Evolutionary conservation across 192 early-diverging fungal genomes (phyloP).

Genomic region (Pilobolus umbonatus): DNA sequence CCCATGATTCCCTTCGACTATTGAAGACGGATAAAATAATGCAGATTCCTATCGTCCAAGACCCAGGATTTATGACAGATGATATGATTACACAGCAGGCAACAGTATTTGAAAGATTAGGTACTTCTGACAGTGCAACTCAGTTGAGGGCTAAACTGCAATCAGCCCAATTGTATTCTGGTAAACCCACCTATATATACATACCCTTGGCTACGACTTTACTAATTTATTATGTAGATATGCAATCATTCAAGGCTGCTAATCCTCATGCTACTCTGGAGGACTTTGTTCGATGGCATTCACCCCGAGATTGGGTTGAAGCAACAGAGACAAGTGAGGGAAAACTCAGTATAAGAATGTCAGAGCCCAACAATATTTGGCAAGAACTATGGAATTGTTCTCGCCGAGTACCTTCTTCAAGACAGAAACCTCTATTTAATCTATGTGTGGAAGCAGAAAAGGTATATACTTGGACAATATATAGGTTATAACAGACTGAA

Average conservation of each 20-base stretch:
- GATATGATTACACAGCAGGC: constrained; percentile 86
- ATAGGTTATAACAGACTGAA: constrained; percentile 15
- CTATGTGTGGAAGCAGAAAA: constrained; percentile 70
- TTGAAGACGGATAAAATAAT: constrained; percentile 56
- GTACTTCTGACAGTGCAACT: constrained; percentile 65
- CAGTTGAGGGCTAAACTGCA: constrained; percentile 73
- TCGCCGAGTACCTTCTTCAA: constrained; percentile 53
- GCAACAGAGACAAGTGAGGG: constrained; percentile 45
- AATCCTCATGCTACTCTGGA: constrained; percentile 73
- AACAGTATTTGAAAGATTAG: constrained; percentile 70
- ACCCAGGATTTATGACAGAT: constrained; percentile 78
- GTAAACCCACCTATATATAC: constrained; percentile 20
- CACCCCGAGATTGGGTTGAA: constrained; percentile 87
- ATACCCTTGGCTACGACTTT: not conserved
- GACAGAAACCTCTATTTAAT: constrained; percentile 82
- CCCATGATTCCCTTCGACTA: constrained; percentile 1
- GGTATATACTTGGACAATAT: too few relatives aligned
- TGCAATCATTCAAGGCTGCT: constrained; percentile 93
- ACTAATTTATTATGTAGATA: constrained; percentile 43
- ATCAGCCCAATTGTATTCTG: constrained; percentile 66
- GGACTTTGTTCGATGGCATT: constrained; percentile 95
- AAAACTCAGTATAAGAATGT: constrained; percentile 75
- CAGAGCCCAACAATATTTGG: constrained; percentile 79
- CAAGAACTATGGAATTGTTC: constrained; percentile 72
- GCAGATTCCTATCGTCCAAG: constrained; percentile 67